Evolutionary conservation across 2,329 filamentous ascomycete genomes (phyloP).

Genomic region (Claviceps capensis): DNA sequence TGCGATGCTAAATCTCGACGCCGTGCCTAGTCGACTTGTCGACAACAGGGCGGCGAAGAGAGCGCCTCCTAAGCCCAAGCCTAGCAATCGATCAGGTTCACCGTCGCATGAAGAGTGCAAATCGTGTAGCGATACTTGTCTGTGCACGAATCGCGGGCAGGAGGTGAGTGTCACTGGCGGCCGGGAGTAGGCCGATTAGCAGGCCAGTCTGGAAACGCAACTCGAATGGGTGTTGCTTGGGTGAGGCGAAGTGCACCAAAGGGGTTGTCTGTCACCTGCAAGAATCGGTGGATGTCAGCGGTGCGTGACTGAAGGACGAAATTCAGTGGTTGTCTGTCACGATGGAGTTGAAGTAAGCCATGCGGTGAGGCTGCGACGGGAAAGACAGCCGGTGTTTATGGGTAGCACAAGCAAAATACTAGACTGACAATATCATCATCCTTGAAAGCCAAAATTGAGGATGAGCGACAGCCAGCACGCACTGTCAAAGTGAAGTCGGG

Average conservation of each 20-base stretch:
- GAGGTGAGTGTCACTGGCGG: background rate
- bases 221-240: background rate
- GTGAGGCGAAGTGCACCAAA: background rate
- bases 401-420: background rate
- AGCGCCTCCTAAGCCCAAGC: constrained; percentile 20
- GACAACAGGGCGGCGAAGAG: constrained; percentile 14
- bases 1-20: constrained; percentile 13
- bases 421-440: background rate
- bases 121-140: background rate
- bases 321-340: background rate
- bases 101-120: constrained; percentile 17
- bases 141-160: constrained; percentile 1
- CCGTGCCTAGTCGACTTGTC: constrained; percentile 10
- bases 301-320: background rate
- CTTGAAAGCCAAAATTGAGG: background rate
- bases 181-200: background rate
- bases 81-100: constrained; percentile 12
- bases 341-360: background rate
- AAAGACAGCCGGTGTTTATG: background rate
- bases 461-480: background rate
- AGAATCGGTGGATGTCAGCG: background rate
- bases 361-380: background rate
- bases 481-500: background rate
- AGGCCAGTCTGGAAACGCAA: background rate
- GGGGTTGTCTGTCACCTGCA: background rate